Percentiles rank a stretch among this genome's conserved stretches.
These are phyloP conservation scores for Hamamelis virginiana DNA, from an alignment of 164 flowering plant genomes.

Conservation along the genomic window DNA sequence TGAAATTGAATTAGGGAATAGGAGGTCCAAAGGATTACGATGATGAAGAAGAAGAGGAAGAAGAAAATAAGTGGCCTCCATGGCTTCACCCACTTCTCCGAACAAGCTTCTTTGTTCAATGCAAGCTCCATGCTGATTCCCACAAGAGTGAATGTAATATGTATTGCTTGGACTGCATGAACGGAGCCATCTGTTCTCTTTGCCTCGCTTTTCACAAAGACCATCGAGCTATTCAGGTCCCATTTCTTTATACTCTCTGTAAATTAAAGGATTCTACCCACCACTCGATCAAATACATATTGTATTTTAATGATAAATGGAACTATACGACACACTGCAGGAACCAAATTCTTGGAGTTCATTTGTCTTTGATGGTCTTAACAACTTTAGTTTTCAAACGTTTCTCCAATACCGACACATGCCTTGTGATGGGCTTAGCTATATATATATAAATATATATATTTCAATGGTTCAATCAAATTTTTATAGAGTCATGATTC, in stretches of 20 bases:
- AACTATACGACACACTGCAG: no score
- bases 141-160: slow-evolving; percentile 55
- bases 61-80: slow-evolving; percentile 39
- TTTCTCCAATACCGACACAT: no score
- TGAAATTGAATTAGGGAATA: slow-evolving; percentile 14
- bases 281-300: no score
- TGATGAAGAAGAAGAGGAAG: background rate
- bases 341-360: no score
- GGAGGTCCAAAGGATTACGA: slow-evolving; percentile 24
- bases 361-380: no score
- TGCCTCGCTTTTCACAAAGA: slow-evolving; percentile 41
- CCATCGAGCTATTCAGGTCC: slow-evolving; percentile 50
- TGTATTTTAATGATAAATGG: no score
- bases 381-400: no score
- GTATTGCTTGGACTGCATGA: slow-evolving; percentile 55
- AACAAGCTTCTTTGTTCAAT: slow-evolving; percentile 45
- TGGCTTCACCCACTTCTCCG: slow-evolving; percentile 45
- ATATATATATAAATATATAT: no score
- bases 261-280: no score
- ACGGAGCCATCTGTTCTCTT: slow-evolving; percentile 49
- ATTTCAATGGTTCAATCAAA: no score
- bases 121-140: slow-evolving; percentile 45
- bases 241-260: background rate
- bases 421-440: no score
- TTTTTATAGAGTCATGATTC: no score